Conservation (phyloP, 1,284 basidiomycete species). For the Melanopsichium pennsylvanicum region DNA sequence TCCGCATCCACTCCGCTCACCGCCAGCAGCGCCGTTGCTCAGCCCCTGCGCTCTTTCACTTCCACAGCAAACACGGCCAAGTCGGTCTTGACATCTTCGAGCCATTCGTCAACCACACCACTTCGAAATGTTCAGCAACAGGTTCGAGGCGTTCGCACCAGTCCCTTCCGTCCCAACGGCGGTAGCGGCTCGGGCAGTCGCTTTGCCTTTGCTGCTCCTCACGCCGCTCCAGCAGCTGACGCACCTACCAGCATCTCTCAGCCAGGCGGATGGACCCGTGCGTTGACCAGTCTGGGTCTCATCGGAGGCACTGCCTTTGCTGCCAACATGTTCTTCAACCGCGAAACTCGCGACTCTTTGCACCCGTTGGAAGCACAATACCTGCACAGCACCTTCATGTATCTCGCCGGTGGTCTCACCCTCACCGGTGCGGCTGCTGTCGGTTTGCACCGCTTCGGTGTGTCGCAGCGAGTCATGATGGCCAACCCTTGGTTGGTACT, state of each 20-base stretch:
- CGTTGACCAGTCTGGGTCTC: constrained; percentile 57
- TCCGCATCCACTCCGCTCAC: constrained; percentile 17
- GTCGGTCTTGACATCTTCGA: constrained; percentile 5
- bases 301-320: constrained; percentile 61
- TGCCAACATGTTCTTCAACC: constrained; percentile 64
- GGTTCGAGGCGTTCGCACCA: constrained; percentile 40
- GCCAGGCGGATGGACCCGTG: constrained; percentile 58
- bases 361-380: constrained; percentile 66
- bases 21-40: constrained; percentile 22
- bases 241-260: constrained; percentile 52
- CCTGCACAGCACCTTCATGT: constrained; percentile 83
- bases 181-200: constrained; percentile 14
- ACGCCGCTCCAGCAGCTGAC: constrained; percentile 46
- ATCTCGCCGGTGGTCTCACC: constrained; percentile 81
- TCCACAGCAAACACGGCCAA: constrained; percentile 10
- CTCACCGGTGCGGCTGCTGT: constrained; percentile 81
- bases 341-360: constrained; percentile 57
- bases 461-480: constrained; percentile 80
- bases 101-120: constrained; percentile 3
- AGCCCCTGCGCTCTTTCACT: constrained; percentile 26
- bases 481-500: constrained; percentile 85
- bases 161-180: constrained; percentile 38
- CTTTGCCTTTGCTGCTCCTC: constrained; percentile 47
- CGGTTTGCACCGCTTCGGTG: constrained; percentile 77
- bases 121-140: constrained; percentile 34